Conservation (phyloP, 257 asterid genomes). For the Catharanthus roseus region DNA sequence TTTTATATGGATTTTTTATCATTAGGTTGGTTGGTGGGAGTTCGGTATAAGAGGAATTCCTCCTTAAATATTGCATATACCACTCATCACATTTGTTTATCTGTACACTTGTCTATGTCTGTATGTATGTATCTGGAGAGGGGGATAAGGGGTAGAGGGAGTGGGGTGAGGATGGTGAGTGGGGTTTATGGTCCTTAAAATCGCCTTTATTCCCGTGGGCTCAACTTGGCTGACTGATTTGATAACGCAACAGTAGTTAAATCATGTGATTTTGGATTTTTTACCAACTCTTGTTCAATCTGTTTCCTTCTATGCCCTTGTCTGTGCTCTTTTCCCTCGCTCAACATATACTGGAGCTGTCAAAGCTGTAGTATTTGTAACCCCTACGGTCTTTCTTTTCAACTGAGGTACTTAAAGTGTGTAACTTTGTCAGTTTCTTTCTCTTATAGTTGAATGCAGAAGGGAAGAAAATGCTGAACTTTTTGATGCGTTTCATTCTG, state of each 20-base stretch:
- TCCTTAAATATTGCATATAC: constrained; percentile 9
- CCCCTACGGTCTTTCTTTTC: constrained; percentile 11
- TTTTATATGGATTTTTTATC: constrained; percentile 1
- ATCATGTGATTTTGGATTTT: constrained; percentile 49
- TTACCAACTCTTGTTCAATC: constrained; percentile 36
- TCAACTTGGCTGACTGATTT: constrained; percentile 49
- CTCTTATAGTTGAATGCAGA: neutral
- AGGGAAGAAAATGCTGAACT: constrained; percentile 8
- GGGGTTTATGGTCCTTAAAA: constrained; percentile 41
- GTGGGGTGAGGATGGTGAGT: constrained; percentile 5
- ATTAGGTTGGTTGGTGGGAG: constrained; percentile 13
- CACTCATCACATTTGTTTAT: neutral
- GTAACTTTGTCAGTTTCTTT: neutral
- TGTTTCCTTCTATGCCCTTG: no score
- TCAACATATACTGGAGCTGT: constrained; percentile 2
- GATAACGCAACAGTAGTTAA: constrained; percentile 38
- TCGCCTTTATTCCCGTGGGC: constrained; percentile 57
- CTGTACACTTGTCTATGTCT: neutral
- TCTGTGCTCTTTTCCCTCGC: constrained; percentile 9
- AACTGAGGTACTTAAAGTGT: constrained; percentile 14
- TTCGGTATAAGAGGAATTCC: neutral
- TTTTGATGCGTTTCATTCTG: constrained; percentile 16
- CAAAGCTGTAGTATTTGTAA: constrained; percentile 1
- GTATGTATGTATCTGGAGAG: neutral
- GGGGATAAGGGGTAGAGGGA: neutral